Base-by-base conservation (phyloP, 2,329 filamentous ascomycete species). In the Ophiostoma perfectum region DNA sequence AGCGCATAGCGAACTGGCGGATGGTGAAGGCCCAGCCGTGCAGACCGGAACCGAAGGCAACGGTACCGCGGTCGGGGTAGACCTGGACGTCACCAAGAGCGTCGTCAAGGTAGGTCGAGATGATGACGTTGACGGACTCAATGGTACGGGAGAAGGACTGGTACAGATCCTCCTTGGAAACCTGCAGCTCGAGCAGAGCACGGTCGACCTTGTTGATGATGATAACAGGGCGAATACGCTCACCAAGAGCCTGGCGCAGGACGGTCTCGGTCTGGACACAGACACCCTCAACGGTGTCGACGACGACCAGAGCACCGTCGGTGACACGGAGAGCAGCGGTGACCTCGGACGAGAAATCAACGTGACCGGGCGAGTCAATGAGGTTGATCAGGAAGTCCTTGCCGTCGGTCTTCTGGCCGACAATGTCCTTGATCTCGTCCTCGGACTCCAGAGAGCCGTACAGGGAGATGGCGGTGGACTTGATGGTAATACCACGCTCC, bases 181-280 rank as follows among this genome's bases (percentile, higher is more conserved):
- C 90, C 86, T 99, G 95, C 73, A 99, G 89, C 85, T 99, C 95
- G 81, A 99, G 93, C 79, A 99, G 92, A 83, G 95, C 93, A 85
- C 95, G 94, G 81, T 99, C 95, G 82, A 99, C 95, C 91, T 99
- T 99, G 93, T 99, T 99, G 89, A 99, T 97, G 83, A 97, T 91
- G 80, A 97, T 88, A 78, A 99, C 94, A 78, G 95, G 95, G 91
- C 98, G 98, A 84, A 99, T 99, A 85, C 95, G 94, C 90, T 99
- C 95, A 88, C 92, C 91, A 77, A 99, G 92, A 82, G 95, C 94
- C 87, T 99, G 95, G 80, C 95, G 93, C 75, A 99, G 88, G 78
- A 99, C 95, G 79, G 95, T 99, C 90, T 99, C 95, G 80, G 95
- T 99, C 88, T 99, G 95, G 81, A 99, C 95, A 83, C 95, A 99